These are phyloP conservation scores for Cryptococcus wingfieldii DNA, from an alignment of 1,284 basidiomycete genomes.

Conservation along the genomic window DNA sequence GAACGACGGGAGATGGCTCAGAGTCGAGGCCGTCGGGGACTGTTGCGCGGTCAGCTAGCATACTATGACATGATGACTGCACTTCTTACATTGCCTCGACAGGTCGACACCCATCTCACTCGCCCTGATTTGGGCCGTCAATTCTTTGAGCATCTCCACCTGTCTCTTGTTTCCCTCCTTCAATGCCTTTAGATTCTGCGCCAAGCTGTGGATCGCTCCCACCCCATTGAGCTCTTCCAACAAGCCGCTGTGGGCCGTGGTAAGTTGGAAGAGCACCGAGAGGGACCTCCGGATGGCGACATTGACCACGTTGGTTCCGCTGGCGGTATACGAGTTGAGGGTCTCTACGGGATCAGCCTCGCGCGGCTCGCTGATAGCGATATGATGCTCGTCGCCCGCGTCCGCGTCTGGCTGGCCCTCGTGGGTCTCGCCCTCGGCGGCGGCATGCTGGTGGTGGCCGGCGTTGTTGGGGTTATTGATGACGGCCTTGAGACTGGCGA, in stretches of 20 bases:
- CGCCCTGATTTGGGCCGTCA: constrained; percentile 15
- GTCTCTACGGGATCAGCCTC: background rate
- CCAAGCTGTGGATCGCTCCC: constrained; percentile 25
- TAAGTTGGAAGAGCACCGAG: constrained; percentile 22
- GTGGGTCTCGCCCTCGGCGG: background rate
- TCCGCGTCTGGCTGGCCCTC: background rate
- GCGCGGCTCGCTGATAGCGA: background rate
- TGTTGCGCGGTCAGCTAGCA: background rate
- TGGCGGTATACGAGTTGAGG: background rate
- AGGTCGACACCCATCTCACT: constrained; percentile 4
- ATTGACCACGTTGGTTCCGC: background rate
- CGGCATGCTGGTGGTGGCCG: background rate
- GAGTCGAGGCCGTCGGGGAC: constrained; percentile 17
- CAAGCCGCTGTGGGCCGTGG: constrained; percentile 18
- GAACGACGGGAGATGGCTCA: constrained; percentile 21
- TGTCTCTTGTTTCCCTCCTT: constrained; percentile 33
- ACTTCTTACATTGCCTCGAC: constrained; percentile 1
- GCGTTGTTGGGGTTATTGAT: constrained; percentile 8
- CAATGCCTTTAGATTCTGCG: constrained; percentile 29
- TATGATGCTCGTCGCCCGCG: background rate
- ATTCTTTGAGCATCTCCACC: constrained; percentile 28
- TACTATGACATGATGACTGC: background rate
- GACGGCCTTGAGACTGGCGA: constrained; percentile 12
- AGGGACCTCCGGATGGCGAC: constrained; percentile 7
- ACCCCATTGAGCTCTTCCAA: constrained; percentile 32